Evolutionary conservation across 1,139 yeast genomes (phyloP).

Genomic region (Arxiozyma bovina): DNA sequence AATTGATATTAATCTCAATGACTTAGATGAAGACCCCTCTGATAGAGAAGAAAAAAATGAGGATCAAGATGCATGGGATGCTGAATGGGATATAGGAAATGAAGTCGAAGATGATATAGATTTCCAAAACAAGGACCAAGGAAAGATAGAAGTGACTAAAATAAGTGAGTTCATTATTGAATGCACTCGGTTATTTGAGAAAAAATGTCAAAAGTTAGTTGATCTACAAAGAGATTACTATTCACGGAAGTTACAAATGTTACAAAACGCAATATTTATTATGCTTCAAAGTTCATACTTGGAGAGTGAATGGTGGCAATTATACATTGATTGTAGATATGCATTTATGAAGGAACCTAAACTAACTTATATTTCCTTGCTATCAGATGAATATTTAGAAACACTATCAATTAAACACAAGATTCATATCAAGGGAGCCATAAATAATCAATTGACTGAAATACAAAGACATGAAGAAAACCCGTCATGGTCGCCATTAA

Average conservation of each 20-base stretch:
- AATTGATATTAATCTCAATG: constrained; percentile 19
- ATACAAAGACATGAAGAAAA: constrained; percentile 18
- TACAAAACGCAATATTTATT: constrained; percentile 26
- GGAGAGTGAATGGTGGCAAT: constrained; percentile 25
- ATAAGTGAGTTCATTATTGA: constrained; percentile 14
- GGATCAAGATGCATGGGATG: constrained; percentile 24
- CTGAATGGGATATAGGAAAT: constrained; percentile 24
- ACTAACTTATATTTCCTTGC: constrained; percentile 18
- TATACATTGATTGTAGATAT: constrained; percentile 23
- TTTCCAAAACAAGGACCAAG: neutral
- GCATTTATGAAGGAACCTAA: constrained; percentile 7
- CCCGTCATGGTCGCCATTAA: constrained; percentile 21
- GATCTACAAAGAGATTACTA: constrained; percentile 13
- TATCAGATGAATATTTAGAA: constrained; percentile 16
- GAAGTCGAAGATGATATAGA: constrained; percentile 6
- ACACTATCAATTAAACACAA: constrained; percentile 16
- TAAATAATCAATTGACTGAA: constrained; percentile 16
- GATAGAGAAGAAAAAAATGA: constrained; percentile 2
- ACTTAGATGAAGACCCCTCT: neutral
- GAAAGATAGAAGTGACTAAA: neutral
- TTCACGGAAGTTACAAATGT: constrained; percentile 23
- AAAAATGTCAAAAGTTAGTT: constrained; percentile 8
- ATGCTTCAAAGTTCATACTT: constrained; percentile 16
- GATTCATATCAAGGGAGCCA: constrained; percentile 11
- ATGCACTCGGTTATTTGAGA: constrained; percentile 12